Percentiles rank a stretch among this genome's conserved stretches.
These are phyloP conservation scores for Ceratocystis smalleyi DNA, from an alignment of 2,329 filamentous ascomycete genomes.

Conservation along the genomic window DNA sequence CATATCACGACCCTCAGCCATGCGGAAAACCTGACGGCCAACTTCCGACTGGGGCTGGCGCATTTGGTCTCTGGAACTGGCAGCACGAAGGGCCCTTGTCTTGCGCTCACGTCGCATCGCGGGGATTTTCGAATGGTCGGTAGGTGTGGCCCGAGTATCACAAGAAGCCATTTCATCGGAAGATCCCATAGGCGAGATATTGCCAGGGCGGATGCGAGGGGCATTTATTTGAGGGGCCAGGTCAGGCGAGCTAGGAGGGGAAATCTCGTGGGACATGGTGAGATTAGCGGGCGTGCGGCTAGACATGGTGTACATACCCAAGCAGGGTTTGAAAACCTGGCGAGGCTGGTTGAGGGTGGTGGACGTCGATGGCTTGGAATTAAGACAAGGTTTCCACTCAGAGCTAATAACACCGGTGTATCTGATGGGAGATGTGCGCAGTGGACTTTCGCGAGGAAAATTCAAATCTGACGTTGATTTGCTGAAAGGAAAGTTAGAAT, in stretches of 20 bases:
- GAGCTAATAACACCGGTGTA: neutral
- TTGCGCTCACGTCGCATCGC: slow-evolving; percentile 33
- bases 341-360: neutral
- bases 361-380: slow-evolving; percentile 4
- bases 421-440: neutral
- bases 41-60: slow-evolving; percentile 6
- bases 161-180: slow-evolving; percentile 24
- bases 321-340: slow-evolving; percentile 1
- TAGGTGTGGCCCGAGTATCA: slow-evolving; percentile 12
- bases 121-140: slow-evolving; percentile 30
- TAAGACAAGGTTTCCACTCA: neutral
- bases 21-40: slow-evolving; percentile 17
- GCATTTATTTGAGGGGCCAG: neutral
- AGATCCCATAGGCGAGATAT: slow-evolving; percentile 41
- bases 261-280: slow-evolving; percentile 28
- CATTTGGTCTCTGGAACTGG: slow-evolving; percentile 27
- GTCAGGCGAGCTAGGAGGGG: slow-evolving; percentile 44
- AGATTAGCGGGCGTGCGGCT: neutral
- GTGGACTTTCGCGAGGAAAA: neutral
- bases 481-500: neutral
- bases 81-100: slow-evolving; percentile 24
- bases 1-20: slow-evolving; percentile 25
- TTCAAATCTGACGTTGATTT: neutral
- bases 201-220: slow-evolving; percentile 15
- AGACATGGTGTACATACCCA: slow-evolving; percentile 4